phyloP scores from a whole-genome alignment of 2,329 filamentous ascomycete species.

The Metarhizium rileyi region DNA sequence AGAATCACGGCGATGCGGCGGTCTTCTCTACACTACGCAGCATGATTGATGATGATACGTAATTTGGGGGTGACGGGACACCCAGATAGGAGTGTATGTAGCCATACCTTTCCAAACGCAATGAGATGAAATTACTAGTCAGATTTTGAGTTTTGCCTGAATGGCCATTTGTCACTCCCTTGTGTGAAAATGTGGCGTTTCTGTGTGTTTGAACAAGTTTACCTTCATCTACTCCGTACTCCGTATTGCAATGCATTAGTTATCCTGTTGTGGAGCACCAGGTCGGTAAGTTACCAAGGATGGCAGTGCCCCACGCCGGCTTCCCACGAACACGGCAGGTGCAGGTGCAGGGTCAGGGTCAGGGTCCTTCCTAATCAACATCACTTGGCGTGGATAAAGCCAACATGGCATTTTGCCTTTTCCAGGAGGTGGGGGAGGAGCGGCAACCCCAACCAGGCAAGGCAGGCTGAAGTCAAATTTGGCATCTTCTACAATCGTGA shows the following conservation, averaged over 20 bases:
- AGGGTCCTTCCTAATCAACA: not conserved
- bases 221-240: not conserved
- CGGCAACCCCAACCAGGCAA: not conserved
- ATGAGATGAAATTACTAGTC: slow-evolving; percentile 12
- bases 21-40: slow-evolving; percentile 11
- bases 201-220: not conserved
- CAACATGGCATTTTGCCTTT: slow-evolving; percentile 6
- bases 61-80: slow-evolving; percentile 10
- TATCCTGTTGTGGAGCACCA: too few relatives aligned
- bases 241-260: too few relatives aligned
- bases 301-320: not conserved
- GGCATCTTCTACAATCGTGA: not conserved
- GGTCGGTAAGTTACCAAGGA: too few relatives aligned
- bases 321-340: not conserved
- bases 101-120: slow-evolving; percentile 12
- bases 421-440: not conserved
- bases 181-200: too few relatives aligned
- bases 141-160: not conserved
- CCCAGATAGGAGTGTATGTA: slow-evolving; percentile 15
- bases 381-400: slow-evolving; percentile 1
- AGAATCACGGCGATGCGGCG: slow-evolving; percentile 5
- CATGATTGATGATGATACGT: slow-evolving; percentile 14
- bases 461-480: too few relatives aligned
- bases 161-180: not conserved
- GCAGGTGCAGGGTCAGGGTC: too few relatives aligned